Conservation (phyloP, 163 green algal species). For the Volvox carteri region DNA sequence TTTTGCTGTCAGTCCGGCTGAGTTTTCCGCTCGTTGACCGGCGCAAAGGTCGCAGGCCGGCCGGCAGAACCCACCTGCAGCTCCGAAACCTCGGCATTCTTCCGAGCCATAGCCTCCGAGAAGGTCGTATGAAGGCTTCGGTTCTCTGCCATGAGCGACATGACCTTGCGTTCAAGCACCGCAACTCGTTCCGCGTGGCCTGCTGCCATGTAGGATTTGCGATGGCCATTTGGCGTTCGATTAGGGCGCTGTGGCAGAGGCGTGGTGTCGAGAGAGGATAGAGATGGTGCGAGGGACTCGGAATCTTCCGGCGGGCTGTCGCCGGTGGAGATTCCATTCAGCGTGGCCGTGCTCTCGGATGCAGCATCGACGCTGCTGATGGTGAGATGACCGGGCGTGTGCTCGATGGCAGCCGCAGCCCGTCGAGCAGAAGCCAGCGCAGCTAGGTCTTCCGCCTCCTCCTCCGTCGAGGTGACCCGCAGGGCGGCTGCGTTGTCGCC, state of each 20-base stretch:
- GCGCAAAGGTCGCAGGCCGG: no score
- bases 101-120: constrained; percentile 40
- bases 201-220: neutral
- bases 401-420: neutral
- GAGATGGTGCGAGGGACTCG: neutral
- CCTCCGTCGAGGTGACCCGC: neutral
- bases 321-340: constrained; percentile 8
- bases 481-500: neutral
- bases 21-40: no score
- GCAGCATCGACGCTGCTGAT: constrained; percentile 16
- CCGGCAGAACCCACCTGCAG: constrained; percentile 59
- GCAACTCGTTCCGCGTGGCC: constrained; percentile 11
- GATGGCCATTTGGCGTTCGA: neutral
- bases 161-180: constrained; percentile 51
- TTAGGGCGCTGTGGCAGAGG: neutral
- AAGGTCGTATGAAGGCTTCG: constrained; percentile 47
- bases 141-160: constrained; percentile 59
- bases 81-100: constrained; percentile 54
- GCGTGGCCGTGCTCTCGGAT: constrained; percentile 30
- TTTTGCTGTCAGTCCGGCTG: no score
- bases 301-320: neutral
- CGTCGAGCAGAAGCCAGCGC: neutral
- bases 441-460: constrained; percentile 33
- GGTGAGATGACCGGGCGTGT: constrained; percentile 14
- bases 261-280: constrained; percentile 19